Conservation (phyloP, 2,329 filamentous ascomycete genomes). For the Dendrostoma leiphaemia region DNA sequence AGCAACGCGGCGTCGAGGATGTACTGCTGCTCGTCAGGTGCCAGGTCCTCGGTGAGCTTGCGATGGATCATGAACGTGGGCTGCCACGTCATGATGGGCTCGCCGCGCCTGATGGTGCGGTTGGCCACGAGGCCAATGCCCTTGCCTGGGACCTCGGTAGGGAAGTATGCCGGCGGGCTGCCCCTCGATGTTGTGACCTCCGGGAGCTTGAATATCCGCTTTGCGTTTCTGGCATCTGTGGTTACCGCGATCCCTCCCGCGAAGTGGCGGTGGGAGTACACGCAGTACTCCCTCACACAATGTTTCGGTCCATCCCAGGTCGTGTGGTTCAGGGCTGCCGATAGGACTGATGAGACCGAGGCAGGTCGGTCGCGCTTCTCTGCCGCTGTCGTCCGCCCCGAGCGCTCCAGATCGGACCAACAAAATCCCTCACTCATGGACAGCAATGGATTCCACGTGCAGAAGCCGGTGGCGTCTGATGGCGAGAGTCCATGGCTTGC, state of each 20-base stretch:
- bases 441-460: no score
- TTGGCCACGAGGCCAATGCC: conserved; percentile 24
- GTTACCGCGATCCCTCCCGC: conserved; percentile 20
- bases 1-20: conserved; percentile 23
- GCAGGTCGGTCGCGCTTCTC: no score
- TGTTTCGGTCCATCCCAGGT: conserved; percentile 12
- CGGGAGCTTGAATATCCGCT: conserved; percentile 12
- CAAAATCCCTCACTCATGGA: no score
- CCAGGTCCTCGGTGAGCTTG: conserved; percentile 21
- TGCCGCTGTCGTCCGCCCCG: no score
- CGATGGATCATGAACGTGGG: conserved; percentile 25
- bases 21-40: conserved; percentile 17
- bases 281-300: conserved; percentile 22
- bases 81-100: conserved; percentile 22
- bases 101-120: conserved; percentile 21
- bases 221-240: conserved; percentile 19
- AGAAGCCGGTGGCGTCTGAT: no score
- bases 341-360: no score
- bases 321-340: conserved; percentile 2
- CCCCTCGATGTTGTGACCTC: background rate
- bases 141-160: conserved; percentile 21
- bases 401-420: no score
- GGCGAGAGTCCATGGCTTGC: no score
- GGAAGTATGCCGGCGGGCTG: conserved; percentile 6
- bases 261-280: conserved; percentile 19